Evolutionary conservation across 78 protist species (phyloP).

Genomic region (Trichosphaerium sp.): DNA sequence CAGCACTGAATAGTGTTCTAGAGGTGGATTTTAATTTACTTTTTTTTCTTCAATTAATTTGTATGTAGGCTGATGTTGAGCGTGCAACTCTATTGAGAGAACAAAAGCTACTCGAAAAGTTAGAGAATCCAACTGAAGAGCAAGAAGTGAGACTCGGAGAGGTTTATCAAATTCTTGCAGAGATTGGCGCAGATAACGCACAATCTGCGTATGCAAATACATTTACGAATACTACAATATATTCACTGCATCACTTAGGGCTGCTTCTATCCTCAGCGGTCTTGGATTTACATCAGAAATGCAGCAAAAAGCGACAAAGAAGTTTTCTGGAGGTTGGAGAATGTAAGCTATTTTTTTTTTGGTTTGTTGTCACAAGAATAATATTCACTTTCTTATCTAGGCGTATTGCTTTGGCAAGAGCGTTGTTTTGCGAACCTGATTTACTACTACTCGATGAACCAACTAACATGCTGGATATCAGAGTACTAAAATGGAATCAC

Average conservation of each 20-base stretch:
- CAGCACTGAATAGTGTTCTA: conserved; percentile 69
- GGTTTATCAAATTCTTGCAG: conserved; percentile 45
- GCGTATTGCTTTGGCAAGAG: conserved; percentile 85
- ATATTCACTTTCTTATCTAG: too few relatives aligned
- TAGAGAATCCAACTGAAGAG: conserved; percentile 10
- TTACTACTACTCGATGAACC: conserved; percentile 91
- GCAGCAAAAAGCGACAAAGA: conserved; percentile 45
- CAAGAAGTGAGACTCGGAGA: conserved; percentile 4
- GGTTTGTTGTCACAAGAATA: conserved; percentile 2
- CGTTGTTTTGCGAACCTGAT: conserved; percentile 83
- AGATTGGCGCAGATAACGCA: conserved; percentile 67
- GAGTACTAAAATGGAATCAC: too few relatives aligned
- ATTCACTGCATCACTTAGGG: conserved; percentile 17
- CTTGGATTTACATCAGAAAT: conserved; percentile 71
- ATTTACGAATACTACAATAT: background rate
- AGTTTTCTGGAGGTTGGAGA: conserved; percentile 85
- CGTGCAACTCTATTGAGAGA: conserved; percentile 57
- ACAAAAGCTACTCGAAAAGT: conserved; percentile 32
- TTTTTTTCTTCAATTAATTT: too few relatives aligned
- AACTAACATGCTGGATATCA: conserved; percentile 86
- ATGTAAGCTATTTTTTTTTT: conserved; percentile 28
- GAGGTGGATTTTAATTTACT: too few relatives aligned
- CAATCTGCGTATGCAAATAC: background rate
- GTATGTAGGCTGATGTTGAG: conserved; percentile 80
- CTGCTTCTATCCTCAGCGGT: conserved; percentile 59